Conservation (phyloP, 192 early-diverging fungal species). For the Funneliformis mosseae region DNA sequence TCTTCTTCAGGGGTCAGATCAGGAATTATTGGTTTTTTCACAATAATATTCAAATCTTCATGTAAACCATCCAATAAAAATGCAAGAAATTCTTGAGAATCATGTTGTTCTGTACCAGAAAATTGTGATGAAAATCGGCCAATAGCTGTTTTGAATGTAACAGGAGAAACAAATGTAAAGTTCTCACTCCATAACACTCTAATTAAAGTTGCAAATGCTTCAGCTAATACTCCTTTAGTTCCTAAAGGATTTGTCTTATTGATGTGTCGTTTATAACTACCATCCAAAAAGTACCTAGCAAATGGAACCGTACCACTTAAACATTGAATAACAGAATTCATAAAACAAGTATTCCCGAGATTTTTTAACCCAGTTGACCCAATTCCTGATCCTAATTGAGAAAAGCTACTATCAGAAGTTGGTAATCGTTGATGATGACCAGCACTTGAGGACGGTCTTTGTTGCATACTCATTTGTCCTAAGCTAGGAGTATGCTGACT, state of each 20-base stretch:
- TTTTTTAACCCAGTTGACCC: slow-evolving; percentile 77
- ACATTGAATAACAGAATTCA: slow-evolving; percentile 85
- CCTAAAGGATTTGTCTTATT: slow-evolving; percentile 71
- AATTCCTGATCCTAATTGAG: slow-evolving; percentile 52
- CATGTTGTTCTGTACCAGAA: slow-evolving; percentile 89
- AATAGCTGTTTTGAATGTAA: slow-evolving; percentile 74
- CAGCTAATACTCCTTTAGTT: slow-evolving; percentile 70
- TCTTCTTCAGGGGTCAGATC: slow-evolving; percentile 38
- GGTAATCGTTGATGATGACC: slow-evolving; percentile 40
- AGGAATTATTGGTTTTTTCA: slow-evolving; percentile 43
- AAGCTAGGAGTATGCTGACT: slow-evolving; percentile 42
- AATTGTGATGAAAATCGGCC: slow-evolving; percentile 81
- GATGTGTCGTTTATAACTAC: slow-evolving; percentile 62
- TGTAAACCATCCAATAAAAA: slow-evolving; percentile 91
- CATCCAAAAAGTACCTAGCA: slow-evolving; percentile 71
- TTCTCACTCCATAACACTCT: slow-evolving; percentile 82
- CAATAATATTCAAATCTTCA: slow-evolving; percentile 83
- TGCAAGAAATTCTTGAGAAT: slow-evolving; percentile 93
- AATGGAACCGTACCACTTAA: slow-evolving; percentile 71
- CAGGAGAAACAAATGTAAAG: slow-evolving; percentile 77
- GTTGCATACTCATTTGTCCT: slow-evolving; percentile 39
- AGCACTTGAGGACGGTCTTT: slow-evolving; percentile 36
- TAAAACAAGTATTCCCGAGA: slow-evolving; percentile 85
- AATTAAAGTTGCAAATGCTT: slow-evolving; percentile 78
- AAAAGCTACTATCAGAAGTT: slow-evolving; percentile 40